Evolutionary conservation across 257 asterid species (phyloP).

Genomic region (Lycium ferocissimum): DNA sequence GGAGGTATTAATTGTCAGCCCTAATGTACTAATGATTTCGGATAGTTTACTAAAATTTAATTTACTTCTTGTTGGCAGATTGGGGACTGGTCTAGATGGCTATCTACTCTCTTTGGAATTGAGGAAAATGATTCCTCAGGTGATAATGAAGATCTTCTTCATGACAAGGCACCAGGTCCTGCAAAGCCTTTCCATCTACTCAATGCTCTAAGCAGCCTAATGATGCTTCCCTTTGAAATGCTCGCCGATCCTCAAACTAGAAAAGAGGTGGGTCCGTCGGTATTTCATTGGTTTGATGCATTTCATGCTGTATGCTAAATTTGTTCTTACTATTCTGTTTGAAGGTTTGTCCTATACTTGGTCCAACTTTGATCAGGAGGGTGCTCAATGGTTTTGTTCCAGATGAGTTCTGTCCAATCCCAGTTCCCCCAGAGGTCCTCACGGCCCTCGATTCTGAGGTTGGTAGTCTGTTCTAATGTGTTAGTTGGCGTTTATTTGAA

Average conservation of each 20-base stretch:
- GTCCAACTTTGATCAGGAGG: slow-evolving; percentile 70
- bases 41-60: background rate
- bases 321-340: background rate
- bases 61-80: slow-evolving; percentile 53
- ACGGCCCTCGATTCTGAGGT: slow-evolving; percentile 75
- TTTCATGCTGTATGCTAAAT: slow-evolving; percentile 34
- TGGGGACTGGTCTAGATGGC: slow-evolving; percentile 94
- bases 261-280: slow-evolving; percentile 64
- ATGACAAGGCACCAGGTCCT: slow-evolving; percentile 45
- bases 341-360: slow-evolving; percentile 86
- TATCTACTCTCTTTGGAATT: slow-evolving; percentile 72
- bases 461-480: background rate
- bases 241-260: slow-evolving; percentile 73
- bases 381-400: slow-evolving; percentile 73
- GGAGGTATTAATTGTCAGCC: background rate
- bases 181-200: slow-evolving; percentile 80
- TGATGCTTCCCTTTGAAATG: slow-evolving; percentile 94
- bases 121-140: slow-evolving; percentile 63
- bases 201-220: slow-evolving; percentile 79
- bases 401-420: slow-evolving; percentile 86
- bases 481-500: background rate
- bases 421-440: slow-evolving; percentile 71
- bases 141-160: slow-evolving; percentile 32
- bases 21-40: background rate
- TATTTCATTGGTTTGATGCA: background rate